These are phyloP conservation scores for Crepidotus variabilis DNA, from an alignment of 768 basidiomycete species.

Conservation along the genomic window DNA sequence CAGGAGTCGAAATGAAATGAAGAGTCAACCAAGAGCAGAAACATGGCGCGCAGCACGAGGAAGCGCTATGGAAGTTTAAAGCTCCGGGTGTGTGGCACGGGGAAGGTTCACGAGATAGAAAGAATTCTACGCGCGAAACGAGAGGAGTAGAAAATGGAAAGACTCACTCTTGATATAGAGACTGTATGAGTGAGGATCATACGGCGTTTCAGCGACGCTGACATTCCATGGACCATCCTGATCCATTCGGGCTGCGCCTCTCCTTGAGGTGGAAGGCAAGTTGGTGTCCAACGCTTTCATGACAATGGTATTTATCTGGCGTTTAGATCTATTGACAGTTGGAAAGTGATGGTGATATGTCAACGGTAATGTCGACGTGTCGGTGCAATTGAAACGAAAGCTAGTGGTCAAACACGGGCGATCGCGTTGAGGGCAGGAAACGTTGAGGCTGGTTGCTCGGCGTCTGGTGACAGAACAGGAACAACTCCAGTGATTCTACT, in stretches of 20 bases:
- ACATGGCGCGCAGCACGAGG: neutral
- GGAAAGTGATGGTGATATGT: neutral
- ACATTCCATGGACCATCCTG: constrained; percentile 86
- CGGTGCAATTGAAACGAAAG: neutral
- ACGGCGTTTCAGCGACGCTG: constrained; percentile 82
- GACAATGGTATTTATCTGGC: constrained; percentile 10
- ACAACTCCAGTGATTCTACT: neutral
- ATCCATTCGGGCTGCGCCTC: constrained; percentile 61
- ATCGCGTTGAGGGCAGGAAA: neutral
- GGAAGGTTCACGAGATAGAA: neutral
- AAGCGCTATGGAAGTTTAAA: constrained; percentile 1
- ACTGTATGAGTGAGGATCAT: constrained; percentile 69
- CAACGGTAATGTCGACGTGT: neutral
- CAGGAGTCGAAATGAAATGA: neutral
- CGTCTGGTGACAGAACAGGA: neutral
- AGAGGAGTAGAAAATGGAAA: constrained; percentile 14
- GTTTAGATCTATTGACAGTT: neutral
- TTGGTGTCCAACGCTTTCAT: constrained; percentile 42
- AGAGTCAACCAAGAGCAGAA: neutral
- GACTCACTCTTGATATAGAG: constrained; percentile 89
- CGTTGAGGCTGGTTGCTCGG: too few relatives aligned
- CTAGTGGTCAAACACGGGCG: neutral
- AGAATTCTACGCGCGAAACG: constrained; percentile 3
- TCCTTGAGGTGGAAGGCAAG: constrained; percentile 38
- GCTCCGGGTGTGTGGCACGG: neutral